phyloP scores from a whole-genome alignment of 148 eudicot species.

The Nepenthes mirabilis region DNA sequence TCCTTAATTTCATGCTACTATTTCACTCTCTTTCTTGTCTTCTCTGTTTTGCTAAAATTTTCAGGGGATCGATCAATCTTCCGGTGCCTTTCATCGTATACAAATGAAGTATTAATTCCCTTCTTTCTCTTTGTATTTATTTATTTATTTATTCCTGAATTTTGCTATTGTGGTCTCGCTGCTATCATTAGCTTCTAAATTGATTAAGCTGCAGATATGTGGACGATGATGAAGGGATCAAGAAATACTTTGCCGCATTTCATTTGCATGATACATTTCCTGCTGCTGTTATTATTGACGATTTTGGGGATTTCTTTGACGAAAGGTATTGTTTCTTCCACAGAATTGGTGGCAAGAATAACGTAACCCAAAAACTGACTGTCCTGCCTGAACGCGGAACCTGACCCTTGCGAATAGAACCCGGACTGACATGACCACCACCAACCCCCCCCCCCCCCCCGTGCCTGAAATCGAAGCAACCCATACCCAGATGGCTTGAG shows the following conservation, averaged over 20 bases:
- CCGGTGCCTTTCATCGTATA: constrained; percentile 35
- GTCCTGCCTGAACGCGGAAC: no score
- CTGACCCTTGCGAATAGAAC: no score
- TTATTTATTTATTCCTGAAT: not conserved
- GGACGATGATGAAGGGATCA: constrained; percentile 61
- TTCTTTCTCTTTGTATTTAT: not conserved
- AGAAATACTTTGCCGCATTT: constrained; percentile 67
- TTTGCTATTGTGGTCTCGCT: not conserved
- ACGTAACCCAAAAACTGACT: no score
- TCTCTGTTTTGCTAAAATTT: not conserved
- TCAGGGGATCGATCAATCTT: constrained; percentile 63
- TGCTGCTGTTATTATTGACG: constrained; percentile 48
- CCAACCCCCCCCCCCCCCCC: no score
- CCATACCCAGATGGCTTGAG: no score
- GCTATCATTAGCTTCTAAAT: not conserved
- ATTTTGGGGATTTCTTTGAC: constrained; percentile 53
- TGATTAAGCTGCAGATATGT: constrained; percentile 34
- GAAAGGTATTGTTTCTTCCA: constrained; percentile 28
- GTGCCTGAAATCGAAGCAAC: no score
- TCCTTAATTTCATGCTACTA: no score
- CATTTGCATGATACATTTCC: constrained; percentile 54
- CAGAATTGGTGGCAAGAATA: no score
- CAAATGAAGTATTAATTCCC: constrained; percentile 44
- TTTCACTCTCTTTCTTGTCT: not conserved
- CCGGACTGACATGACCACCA: no score